Base-by-base conservation (phyloP, 805 yeast genomes). In the Debaryomyces prosopidis region DNA sequence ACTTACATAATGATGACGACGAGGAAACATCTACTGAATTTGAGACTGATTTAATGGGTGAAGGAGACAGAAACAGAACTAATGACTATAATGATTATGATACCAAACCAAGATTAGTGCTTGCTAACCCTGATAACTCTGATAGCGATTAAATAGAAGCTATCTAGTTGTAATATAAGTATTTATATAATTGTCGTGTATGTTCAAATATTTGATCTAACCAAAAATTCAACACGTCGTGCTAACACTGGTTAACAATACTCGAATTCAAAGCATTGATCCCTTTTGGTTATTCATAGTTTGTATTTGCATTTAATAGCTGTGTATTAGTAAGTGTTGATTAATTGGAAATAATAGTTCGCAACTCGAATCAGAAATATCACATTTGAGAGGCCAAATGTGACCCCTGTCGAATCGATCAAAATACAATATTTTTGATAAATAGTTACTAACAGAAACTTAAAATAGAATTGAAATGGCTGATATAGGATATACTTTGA, bases 401-500 rank as follows among this genome's bases (percentile, higher is more conserved):
- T 12, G 33, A 30, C 33, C 33, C 33, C 33, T 30, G 33, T 30
- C 33, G 33, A 30, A 30, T 30, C 16, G 33, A 30, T n/a, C 16
- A 30, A 30, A 6, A 30, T 30, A 30, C 14, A 14, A n/a, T 30
- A 30, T n/a, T 30, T 14, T 14, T 11, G 11, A 9, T 30, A 14
- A 30, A 11, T 5, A 11, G 11, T 30, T 8, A 30, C 16, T 30
- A 30, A 30, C 33, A 30, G 7, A 30, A 11, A 14, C 16, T 30
- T 30, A 6, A 2, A n/a, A 30, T 30, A 20, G 39, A 38, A 36
- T 27, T 19, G 30, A 27, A 44, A 52, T 55, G 59, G 41, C 55
- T 45, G 59, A 55, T 49, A 52, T 60, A 34, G 90, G 91, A 8
- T 89, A 89, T 62, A 87, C 95, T 23, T 73, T 89, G 69, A 84